Evolutionary conservation across 1,284 basidiomycete genomes (phyloP), one percentile per base, ranked within the genome.

Genomic region (Pseudozyma sp.): DNA sequence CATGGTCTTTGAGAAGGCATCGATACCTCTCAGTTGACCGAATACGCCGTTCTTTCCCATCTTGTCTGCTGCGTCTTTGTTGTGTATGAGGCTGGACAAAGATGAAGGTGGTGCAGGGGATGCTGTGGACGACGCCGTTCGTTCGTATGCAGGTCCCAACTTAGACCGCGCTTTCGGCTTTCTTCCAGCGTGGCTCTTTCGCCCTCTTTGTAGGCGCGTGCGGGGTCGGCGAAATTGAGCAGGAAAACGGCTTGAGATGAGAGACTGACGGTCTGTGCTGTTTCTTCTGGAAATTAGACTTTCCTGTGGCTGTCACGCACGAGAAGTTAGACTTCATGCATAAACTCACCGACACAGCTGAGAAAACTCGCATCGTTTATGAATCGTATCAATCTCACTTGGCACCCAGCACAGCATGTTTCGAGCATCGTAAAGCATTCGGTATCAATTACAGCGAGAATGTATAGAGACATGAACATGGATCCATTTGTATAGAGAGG

Each of bases 1-100:
- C 67, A 81, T 76, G 3, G 81, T 81, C 86, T 97, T 98, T 75
- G 95, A 95, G 88, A 99, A 99, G 86, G 95, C 96, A 88, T 99
- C 95, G 70, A 98, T 89, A 85, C 85, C 86, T 54, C 79, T 83
- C 59, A 85, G 63, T 21, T 78, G 76, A 31, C 80, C 79, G 18
- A 80, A 70, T 8, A 78, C 47, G 56, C 78, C 78, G 60, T 80
- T 78, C 38, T 43, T 58, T 21, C 78, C 78, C 78, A 79, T 79
- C n/a, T 54, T 65, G 44, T 4, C 51, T 35, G 19, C n/a, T 16
- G 44, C 40, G 52, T 39, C 19, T 18, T 39, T 40, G 34, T 39
- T 40, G 34, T 21, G 9, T n/a, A 47, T 57, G 42, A 12, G 38
- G 31, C 9, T 35, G 9, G 36, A 18, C 48, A 18, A 19, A 25